Conservation (phyloP, 306 rosid species). For the Vigna reflexopilosa region DNA sequence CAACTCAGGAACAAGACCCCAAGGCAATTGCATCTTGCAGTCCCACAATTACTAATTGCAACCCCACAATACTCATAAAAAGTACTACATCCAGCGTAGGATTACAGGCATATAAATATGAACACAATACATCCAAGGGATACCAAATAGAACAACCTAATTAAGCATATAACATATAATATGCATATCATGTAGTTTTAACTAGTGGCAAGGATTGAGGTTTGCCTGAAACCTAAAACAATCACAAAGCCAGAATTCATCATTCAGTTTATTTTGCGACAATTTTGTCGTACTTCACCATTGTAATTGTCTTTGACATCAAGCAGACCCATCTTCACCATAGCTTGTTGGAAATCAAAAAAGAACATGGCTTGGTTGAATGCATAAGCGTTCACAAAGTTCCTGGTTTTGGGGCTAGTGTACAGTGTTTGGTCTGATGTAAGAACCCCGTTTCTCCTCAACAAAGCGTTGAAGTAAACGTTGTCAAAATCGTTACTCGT, state of each 20-base stretch:
- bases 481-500: conserved; percentile 70
- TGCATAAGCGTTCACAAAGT: conserved; percentile 74
- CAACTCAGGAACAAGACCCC: no score
- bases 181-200: conserved; percentile 34
- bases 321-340: conserved; percentile 79
- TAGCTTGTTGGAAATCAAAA: conserved; percentile 77
- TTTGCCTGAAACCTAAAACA: conserved; percentile 1
- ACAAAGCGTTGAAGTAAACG: conserved; percentile 58
- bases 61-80: no score
- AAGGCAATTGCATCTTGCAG: no score
- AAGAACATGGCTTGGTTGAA: conserved; percentile 83
- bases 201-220: background rate
- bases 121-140: background rate
- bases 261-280: conserved; percentile 66
- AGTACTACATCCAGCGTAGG: background rate
- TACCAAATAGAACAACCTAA: conserved; percentile 31
- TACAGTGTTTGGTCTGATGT: conserved; percentile 76
- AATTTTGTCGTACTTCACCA: conserved; percentile 73
- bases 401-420: conserved; percentile 59
- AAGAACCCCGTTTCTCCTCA: conserved; percentile 66
- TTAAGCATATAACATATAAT: conserved; percentile 20
- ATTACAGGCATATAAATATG: conserved; percentile 5
- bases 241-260: background rate
- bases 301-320: conserved; percentile 63
- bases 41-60: no score